These are phyloP conservation scores for Erythrophleum fordii DNA, from an alignment of 306 rosid species.

Conservation along the genomic window DNA sequence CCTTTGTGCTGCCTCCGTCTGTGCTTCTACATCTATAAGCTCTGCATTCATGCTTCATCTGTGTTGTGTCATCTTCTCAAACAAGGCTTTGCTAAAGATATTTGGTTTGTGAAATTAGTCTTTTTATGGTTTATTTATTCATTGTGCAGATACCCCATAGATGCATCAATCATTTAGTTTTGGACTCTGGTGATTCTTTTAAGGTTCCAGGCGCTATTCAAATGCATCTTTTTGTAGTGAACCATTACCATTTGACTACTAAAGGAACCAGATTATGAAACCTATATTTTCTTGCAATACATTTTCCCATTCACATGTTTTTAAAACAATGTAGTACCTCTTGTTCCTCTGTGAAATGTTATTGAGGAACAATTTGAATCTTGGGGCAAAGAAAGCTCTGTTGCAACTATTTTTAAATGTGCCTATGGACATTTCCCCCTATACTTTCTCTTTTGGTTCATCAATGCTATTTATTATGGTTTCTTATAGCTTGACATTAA, in stretches of 20 bases:
- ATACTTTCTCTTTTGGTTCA: background rate
- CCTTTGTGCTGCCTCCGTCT: too few relatives aligned
- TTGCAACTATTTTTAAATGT: constrained; percentile 40
- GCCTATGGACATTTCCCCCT: constrained; percentile 34
- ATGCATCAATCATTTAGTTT: constrained; percentile 72
- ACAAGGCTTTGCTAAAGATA: constrained; percentile 26
- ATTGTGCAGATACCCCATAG: constrained; percentile 76
- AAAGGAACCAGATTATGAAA: constrained; percentile 57
- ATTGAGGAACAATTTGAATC: constrained; percentile 45
- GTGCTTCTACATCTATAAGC: too few relatives aligned
- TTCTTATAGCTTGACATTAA: too few relatives aligned
- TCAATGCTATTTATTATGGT: background rate
- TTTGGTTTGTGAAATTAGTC: constrained; percentile 44
- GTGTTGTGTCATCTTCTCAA: too few relatives aligned
- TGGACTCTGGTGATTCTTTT: constrained; percentile 83
- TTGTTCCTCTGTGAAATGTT: constrained; percentile 36
- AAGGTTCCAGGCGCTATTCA: constrained; percentile 73
- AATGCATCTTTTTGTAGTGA: constrained; percentile 57
- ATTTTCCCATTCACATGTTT: constrained; percentile 37
- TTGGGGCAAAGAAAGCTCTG: constrained; percentile 53
- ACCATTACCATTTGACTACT: constrained; percentile 47
- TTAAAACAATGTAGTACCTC: constrained; percentile 45
- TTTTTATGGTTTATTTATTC: constrained; percentile 63
- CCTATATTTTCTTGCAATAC: constrained; percentile 46
- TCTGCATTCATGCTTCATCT: too few relatives aligned